Evolutionary conservation across 78 protist species (phyloP).

Genomic region (Cavenderia fasciculata): DNA sequence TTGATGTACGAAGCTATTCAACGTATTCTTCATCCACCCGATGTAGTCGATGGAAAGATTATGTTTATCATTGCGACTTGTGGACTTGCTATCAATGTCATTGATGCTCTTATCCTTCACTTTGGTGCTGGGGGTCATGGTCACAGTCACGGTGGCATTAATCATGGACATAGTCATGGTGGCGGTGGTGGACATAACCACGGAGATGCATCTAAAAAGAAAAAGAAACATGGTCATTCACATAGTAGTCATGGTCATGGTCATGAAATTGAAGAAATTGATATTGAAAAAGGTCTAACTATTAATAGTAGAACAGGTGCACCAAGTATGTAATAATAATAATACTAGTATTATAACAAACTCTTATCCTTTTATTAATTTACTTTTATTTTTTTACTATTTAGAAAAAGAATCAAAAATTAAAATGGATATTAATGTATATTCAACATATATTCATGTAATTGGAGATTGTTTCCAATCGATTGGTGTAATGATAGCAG

Average conservation of each 20-base stretch:
- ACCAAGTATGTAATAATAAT: neutral
- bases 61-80: constrained; percentile 84
- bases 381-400: neutral
- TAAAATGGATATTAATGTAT: constrained; percentile 71
- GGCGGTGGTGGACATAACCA: neutral
- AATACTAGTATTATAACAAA: too few relatives aligned
- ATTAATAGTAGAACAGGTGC: neutral
- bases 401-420: neutral
- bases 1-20: constrained; percentile 81
- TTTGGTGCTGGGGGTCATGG: constrained; percentile 58
- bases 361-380: neutral
- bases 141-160: constrained; percentile 50
- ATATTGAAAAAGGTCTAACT: constrained; percentile 39
- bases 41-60: constrained; percentile 77
- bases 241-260: neutral
- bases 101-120: constrained; percentile 41
- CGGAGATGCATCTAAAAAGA: neutral
- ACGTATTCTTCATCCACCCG: constrained; percentile 74
- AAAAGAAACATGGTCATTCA: neutral
- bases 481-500: constrained; percentile 89
- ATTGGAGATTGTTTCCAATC: constrained; percentile 88
- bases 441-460: constrained; percentile 88
- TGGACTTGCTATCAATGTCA: constrained; percentile 79
- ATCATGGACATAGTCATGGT: constrained; percentile 13
- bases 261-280: neutral